Evolutionary conservation across 352 stramenopile genomes (phyloP), one percentile per base, ranked within the genome.

Genomic region (Aphanomyces invadans): DNA sequence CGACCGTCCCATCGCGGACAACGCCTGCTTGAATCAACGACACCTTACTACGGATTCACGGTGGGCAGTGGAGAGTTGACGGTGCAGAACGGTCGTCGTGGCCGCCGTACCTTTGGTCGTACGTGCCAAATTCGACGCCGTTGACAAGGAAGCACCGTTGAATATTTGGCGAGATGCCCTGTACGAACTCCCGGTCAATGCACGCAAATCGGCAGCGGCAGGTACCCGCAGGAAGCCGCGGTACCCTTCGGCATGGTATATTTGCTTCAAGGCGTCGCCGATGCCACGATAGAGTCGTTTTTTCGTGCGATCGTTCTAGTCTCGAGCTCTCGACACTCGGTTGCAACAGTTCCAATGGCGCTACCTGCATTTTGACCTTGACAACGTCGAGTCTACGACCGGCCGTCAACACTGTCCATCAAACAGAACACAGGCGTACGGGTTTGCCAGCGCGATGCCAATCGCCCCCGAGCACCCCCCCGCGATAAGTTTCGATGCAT

Each of bases 71-170:
- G 38, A 0, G 26, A n/a, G n/a, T n/a, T n/a, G n/a, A n/a, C n/a
- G n/a, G n/a, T n/a, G n/a, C n/a, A n/a, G n/a, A n/a, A n/a, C n/a
- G n/a, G n/a, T n/a, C n/a, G n/a, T n/a, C n/a, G n/a, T n/a, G n/a
- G n/a, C n/a, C n/a, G 21, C 3, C 42, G n/a, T 62, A 74, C 70
- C 65, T 76, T 74, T 95, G 82, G 61, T 95, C 86, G 66, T 95
- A 95, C 52, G 83, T 92, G 69, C 80, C 81, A 33, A 95, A 73
- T 69, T 95, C 86, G 11, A 83, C 80, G 21, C 84, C 86, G 61
- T 95, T 95, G 31, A 93, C 86, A 54, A 93, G 81, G 62, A 95
- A 95, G 11, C 81, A 82, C 19, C 86, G 83, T 70, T 92, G 80
- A 48, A 95, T 89, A 65, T 92, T 95, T 1, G 86, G 86, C 7